Evolutionary conservation across 2,329 filamentous ascomycete genomes (phyloP), one percentile per base, ranked within the genome.

Genomic region (Cladosporium velox): DNA sequence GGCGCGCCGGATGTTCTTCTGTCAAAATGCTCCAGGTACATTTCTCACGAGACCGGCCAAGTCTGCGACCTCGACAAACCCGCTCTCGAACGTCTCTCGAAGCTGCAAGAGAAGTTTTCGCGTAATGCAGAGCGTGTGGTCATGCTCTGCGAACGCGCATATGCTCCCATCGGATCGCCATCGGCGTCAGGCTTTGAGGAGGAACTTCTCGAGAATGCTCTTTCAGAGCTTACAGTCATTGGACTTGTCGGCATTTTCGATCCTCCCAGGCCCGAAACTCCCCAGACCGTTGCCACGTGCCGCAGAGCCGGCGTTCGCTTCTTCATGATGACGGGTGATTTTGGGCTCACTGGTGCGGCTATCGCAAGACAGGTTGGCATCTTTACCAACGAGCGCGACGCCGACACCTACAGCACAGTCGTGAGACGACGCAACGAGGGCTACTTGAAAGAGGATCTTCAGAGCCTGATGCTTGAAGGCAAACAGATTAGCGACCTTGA

Each of bases 131-230:
- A 83, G 65, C 74, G 81, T 60, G 80, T 83, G 15, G 80, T 81
- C 35, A 73, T 83, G 0, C 69, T 82, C 2, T 81, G 78, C 41
- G 77, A 81, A 58, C 79, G 79, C 66, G 74, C 74, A 10, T 73
- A 77, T 7, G 67, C 18, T 18, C 55, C 55, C 11, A 41, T 58
- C 34, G 55, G 55, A 28, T 58, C 55, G 7, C 55, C 63, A 0
- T 75, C 77, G 12, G 80, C 82, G 32, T 84, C 84, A 54, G 80
- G 77, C 1, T 85, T 86, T 67, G 82, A 77, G 55, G 82, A 85
- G n/a, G 83, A 85, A 65, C 77, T 84, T 4, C 72, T 79, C 6
- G 75, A 76, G 12, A 73, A 58, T 21, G 55, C 55, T 2, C 34
- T 58, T 7, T 58, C 55, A n/a, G 51, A 73, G 24, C 64, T 76